Evolutionary conservation across 2,329 filamentous ascomycete genomes (phyloP).

Genomic region (Fusarium penzigii): DNA sequence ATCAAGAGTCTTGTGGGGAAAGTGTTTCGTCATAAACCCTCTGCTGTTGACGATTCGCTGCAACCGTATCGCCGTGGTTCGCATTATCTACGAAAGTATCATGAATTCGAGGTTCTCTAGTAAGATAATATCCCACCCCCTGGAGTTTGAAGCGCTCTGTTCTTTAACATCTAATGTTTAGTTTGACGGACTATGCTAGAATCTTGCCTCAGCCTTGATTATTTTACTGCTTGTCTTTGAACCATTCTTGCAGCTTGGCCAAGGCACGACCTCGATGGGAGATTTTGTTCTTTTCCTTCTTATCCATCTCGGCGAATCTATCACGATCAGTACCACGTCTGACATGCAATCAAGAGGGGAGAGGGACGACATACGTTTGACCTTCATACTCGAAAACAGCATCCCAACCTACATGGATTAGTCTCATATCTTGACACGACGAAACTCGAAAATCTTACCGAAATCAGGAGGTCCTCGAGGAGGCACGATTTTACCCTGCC

Average conservation of each 20-base stretch:
- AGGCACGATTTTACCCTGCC: constrained; percentile 74
- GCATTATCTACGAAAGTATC: constrained; percentile 68
- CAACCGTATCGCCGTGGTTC: constrained; percentile 72
- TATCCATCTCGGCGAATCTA: constrained; percentile 92
- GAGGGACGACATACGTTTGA: constrained; percentile 60
- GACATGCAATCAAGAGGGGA: too few relatives aligned
- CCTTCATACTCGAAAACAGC: constrained; percentile 93
- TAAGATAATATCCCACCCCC: constrained; percentile 41
- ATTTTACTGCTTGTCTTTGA: constrained; percentile 48
- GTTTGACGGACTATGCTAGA: constrained; percentile 20
- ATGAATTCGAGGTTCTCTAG: constrained; percentile 79
- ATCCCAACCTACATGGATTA: constrained; percentile 74
- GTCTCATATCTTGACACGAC: constrained; percentile 11
- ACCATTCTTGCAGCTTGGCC: constrained; percentile 81
- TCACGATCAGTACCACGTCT: constrained; percentile 7
- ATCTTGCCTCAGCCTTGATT: background rate
- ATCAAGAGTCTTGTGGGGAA: constrained; percentile 61
- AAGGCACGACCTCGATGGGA: constrained; percentile 90
- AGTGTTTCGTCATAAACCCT: constrained; percentile 45
- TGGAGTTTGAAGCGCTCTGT: background rate
- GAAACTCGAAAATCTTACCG: constrained; percentile 55
- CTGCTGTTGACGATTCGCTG: constrained; percentile 48
- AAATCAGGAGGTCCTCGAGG: constrained; percentile 79
- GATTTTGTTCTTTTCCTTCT: constrained; percentile 82
- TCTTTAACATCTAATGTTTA: background rate